Percentiles rank a stretch among this genome's conserved stretches.
These are phyloP conservation scores for Paramecium biaurelia DNA, from an alignment of 73 alveolate species.

Conservation along the genomic window DNA sequence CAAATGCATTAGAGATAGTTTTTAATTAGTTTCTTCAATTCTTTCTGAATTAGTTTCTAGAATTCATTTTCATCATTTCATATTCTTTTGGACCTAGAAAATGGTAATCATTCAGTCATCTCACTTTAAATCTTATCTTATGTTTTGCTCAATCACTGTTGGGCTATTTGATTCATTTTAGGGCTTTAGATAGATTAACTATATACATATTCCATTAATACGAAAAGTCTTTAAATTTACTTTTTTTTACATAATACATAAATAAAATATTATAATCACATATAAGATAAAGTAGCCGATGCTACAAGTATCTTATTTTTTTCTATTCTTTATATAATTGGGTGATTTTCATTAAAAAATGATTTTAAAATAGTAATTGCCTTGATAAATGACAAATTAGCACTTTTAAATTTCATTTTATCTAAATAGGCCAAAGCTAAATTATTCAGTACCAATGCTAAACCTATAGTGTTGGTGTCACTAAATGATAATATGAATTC, in stretches of 20 bases:
- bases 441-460: background rate
- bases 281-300: constrained; percentile 27
- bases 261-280: background rate
- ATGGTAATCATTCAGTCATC: no score
- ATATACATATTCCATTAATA: no score
- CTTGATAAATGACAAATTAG: background rate
- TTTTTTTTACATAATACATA: no score
- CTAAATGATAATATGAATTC: background rate
- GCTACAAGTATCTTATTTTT: constrained; percentile 13
- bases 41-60: no score
- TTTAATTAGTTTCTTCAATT: no score
- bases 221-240: no score
- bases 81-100: no score
- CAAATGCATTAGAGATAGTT: no score
- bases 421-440: constrained; percentile 49
- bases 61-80: no score
- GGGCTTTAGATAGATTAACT: background rate
- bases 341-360: background rate
- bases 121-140: no score
- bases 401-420: constrained; percentile 26
- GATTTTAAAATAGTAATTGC: background rate
- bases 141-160: no score
- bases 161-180: no score
- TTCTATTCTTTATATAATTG: background rate
- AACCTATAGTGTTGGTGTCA: background rate